A percentile compares a stretch with the other conserved stretches of the same genome.
Conservation (phyloP, 345 rosid species). For the Turnera subulata region DNA sequence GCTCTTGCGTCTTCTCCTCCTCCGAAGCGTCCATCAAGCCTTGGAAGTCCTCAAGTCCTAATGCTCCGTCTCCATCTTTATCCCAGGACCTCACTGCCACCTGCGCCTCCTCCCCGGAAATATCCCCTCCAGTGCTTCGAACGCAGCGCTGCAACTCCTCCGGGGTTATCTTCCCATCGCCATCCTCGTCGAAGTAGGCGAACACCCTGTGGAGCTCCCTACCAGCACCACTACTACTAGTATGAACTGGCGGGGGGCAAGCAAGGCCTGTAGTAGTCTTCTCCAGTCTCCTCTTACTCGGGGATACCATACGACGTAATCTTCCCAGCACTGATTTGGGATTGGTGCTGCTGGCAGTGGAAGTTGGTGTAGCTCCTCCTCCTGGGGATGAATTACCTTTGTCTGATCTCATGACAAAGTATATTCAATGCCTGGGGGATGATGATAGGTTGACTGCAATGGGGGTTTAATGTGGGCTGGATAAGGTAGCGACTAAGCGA, state of each 20-base stretch:
- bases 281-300: not conserved
- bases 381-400: not conserved
- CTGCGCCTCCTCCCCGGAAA: conserved; percentile 51
- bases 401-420: not conserved
- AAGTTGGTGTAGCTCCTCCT: no score
- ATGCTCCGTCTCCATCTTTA: conserved; percentile 53
- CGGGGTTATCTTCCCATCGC: conserved; percentile 57
- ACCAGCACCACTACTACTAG: not conserved
- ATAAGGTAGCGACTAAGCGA: no score
- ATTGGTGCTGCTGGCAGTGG: not conserved
- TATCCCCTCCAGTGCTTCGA: conserved; percentile 37
- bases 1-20: conserved; percentile 46
- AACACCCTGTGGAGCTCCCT: conserved; percentile 29
- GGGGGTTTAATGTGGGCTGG: no score
- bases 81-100: conserved; percentile 46
- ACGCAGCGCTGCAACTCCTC: conserved; percentile 50
- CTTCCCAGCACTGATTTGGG: not conserved
- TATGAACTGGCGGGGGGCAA: not conserved
- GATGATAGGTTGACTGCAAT: no score
- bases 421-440: no score
- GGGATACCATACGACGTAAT: conserved; percentile 8
- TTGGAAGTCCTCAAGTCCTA: conserved; percentile 56
- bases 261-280: no score
- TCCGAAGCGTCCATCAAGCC: conserved; percentile 38
- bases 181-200: conserved; percentile 50